Evolutionary conservation across 192 early-diverging fungal species (phyloP), one percentile per base, ranked within the genome.

Genomic region (Coemansia sp.): DNA sequence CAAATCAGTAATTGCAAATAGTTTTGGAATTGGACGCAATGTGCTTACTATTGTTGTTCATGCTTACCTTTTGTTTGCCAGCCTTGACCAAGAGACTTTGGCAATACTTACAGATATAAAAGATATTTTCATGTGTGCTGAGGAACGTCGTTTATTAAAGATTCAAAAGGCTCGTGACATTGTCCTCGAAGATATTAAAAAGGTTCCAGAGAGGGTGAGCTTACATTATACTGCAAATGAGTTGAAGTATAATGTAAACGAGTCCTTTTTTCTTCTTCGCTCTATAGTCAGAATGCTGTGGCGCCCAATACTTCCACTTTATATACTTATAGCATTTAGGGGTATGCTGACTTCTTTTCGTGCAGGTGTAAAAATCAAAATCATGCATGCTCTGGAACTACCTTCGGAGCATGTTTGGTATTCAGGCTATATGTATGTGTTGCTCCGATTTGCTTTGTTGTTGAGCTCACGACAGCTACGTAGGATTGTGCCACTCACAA

Each of bases 261-360:
- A 24, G 23, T 21, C 49, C 23, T 52, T 52, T 24, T 52, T 52
- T 24, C 7, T 52, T 24, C 14, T 79, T n/a, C 72, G 72, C 5
- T 72, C 68, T 18, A 64, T 74, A 30, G 14, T 51, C 4, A 72
- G 68, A 6, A 74, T 79, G 68, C 33, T 67, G 2, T 79, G 77
- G 77, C 72, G 68, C 10, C 77, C 77, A 20, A 33, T 74, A 46
- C 49, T 79, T 14, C 77, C 77, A 2, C 38, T 79, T 5, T 70
- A 61, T 39, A 23, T 64, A 11, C 8, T 66, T 38, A 18, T 58
- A 6, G 24, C 12, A 0, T 24, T 74, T 3, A 15, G 61, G 2
- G 23, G 34, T 10, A 38, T 44, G 1, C 41, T 66, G 16, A 52
- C 12, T 24, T 52, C 7, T 23, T n/a, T n/a, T n/a, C n/a, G n/a